Base-by-base conservation (phyloP, 1,284 basidiomycete genomes). In the Pseudozyma tsukubaensis region DNA sequence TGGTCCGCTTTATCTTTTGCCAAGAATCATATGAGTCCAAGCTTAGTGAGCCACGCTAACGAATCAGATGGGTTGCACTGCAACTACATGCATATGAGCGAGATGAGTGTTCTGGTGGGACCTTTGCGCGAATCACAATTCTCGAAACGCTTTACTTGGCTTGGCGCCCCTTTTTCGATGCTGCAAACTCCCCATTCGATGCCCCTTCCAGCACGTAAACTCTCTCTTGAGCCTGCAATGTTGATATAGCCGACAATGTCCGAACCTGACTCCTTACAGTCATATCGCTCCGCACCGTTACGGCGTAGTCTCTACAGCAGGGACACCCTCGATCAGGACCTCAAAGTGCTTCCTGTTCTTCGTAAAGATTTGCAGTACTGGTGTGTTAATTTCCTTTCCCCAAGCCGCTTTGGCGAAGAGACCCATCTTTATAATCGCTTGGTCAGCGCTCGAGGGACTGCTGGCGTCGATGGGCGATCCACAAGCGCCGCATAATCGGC, bases 351-450 rank as follows among this genome's bases (percentile, higher is more conserved):
- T 71, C 37, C 45, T 60, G 54, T 71, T 64, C 11, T 35, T 35
- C n/a, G 42, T 55, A 19, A 57, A 71, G 34, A 71, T 51, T 40
- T 65, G 56, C 19, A 40, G 14, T 1, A 16, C 16, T 9, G 59
- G 66, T 11, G 19, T 14, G 14, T 32, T 18, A 35, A 60, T 54
- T 3, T 59, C 24, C 18, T 36, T 40, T 2, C 49, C 47, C 52
- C 59, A 62, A n/a, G 47, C 55, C n/a, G 29, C 18, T 11, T 64
- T 53, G 10, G 58, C 62, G 34, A 71, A 71, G 9, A 71, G 49
- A 7, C 68, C 68, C 50, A 59, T 55, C 45, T 71, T 71, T 56
- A 71, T 37, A 39, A 71, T 53, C 36, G 61, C 49, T 11, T 48
- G 19, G 8, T 49, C 50, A 5, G 56, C 45, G 10, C 43, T 24